Evolutionary conservation across 805 yeast genomes (phyloP).

Genomic region (Candida methanosorbosa): DNA sequence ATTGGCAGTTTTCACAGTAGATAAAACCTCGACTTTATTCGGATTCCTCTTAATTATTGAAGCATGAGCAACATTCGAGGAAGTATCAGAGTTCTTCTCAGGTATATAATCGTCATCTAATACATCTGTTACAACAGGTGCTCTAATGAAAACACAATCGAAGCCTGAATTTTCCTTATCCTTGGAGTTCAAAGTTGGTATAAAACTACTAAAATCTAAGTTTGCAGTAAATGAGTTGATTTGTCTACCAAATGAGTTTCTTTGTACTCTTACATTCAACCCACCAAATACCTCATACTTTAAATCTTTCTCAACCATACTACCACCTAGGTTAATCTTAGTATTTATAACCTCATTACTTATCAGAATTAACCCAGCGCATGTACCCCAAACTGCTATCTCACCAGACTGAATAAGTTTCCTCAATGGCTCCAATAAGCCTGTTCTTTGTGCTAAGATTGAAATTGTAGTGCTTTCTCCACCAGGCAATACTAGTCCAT

Average conservation of each 20-base stretch:
- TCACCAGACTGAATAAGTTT: slow-evolving; percentile 40
- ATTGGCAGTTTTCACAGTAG: not conserved
- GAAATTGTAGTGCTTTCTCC: slow-evolving; percentile 70
- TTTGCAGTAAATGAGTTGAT: slow-evolving; percentile 49
- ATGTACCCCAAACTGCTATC: slow-evolving; percentile 72
- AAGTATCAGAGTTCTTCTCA: not conserved
- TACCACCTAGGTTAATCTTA: slow-evolving; percentile 30
- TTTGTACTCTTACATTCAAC: slow-evolving; percentile 49
- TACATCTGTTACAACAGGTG: slow-evolving; percentile 47
- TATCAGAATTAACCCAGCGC: slow-evolving; percentile 72
- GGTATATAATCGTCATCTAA: not conserved
- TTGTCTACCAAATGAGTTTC: slow-evolving; percentile 79
- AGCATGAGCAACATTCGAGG: not conserved
- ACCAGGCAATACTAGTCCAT: slow-evolving; percentile 59
- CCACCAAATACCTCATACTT: slow-evolving; percentile 49
- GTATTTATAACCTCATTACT: slow-evolving; percentile 47
- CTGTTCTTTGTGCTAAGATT: slow-evolving; percentile 57
- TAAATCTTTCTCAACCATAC: slow-evolving; percentile 1
- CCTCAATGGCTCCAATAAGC: slow-evolving; percentile 45
- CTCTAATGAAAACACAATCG: slow-evolving; percentile 58
- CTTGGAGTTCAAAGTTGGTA: not conserved
- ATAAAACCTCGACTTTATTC: not conserved
- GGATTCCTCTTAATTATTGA: no score
- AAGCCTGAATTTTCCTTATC: slow-evolving; percentile 19
- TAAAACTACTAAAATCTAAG: slow-evolving; percentile 33